phyloP scores from a whole-genome alignment of 495 filamentous ascomycete genomes.

The Terfezia boudieri region DNA sequence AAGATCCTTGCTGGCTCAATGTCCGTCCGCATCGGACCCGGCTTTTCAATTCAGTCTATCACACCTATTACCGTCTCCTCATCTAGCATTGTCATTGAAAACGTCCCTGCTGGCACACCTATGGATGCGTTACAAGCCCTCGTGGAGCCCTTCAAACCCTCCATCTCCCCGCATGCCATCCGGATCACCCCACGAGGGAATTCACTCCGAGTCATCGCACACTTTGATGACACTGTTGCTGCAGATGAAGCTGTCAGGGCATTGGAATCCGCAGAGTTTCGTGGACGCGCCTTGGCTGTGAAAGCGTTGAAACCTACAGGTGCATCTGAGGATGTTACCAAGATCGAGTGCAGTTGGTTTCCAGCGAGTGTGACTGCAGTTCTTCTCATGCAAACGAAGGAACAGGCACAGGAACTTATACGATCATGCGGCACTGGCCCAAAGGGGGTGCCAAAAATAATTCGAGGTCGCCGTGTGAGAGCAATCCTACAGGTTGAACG shows the following conservation, averaged over 20 bases:
- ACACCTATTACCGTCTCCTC: background rate
- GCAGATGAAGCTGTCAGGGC: slow-evolving; percentile 4
- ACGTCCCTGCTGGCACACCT: background rate
- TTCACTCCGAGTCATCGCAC: slow-evolving; percentile 2
- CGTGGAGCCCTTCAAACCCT: background rate
- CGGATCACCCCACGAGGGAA: background rate
- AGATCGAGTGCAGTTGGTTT: slow-evolving; percentile 12
- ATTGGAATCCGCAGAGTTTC: slow-evolving; percentile 1
- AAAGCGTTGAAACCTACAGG: slow-evolving; percentile 1
- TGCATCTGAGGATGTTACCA: slow-evolving; percentile 6
- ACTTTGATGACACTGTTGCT: background rate
- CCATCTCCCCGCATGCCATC: slow-evolving; percentile 3
- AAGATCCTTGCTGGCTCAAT: background rate
- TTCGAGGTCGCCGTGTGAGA: slow-evolving; percentile 5
- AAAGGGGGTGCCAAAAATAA: background rate
- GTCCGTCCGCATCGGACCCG: slow-evolving; percentile 10
- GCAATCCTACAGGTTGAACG: background rate
- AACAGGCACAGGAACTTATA: background rate
- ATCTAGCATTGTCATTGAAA: slow-evolving; percentile 6
- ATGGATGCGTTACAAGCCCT: background rate
- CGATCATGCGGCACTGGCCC: background rate
- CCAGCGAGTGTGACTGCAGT: slow-evolving; percentile 5
- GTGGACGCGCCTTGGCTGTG: slow-evolving; percentile 1
- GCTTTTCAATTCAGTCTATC: slow-evolving; percentile 2
- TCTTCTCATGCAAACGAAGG: slow-evolving; percentile 1